A percentile compares a stretch with the other conserved stretches of the same genome.
Conservation (phyloP, 2,329 filamentous ascomycete genomes). For the Fusarium algeriense region DNA sequence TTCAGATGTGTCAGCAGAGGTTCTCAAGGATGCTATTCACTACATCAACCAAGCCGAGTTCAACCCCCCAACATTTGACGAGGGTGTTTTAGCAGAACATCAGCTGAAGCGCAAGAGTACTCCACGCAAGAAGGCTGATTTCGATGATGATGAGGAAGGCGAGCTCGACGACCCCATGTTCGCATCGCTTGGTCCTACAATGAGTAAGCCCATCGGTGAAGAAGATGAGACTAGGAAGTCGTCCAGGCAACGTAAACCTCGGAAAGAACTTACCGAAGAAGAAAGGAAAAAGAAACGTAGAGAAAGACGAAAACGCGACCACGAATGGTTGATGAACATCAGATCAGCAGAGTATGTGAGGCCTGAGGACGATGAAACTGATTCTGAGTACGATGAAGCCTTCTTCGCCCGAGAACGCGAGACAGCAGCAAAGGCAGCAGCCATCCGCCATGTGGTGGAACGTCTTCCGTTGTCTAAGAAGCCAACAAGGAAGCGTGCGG, state of each 20-base stretch:
- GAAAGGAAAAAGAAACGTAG: constrained; percentile 74
- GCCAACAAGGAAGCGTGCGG: constrained; percentile 47
- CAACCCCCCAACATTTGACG: constrained; percentile 80
- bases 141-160: constrained; percentile 77
- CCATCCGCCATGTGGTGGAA: background rate
- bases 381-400: constrained; percentile 74
- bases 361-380: constrained; percentile 89
- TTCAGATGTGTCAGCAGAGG: constrained; percentile 69
- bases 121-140: constrained; percentile 68
- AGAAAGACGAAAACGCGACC: constrained; percentile 73
- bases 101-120: constrained; percentile 80
- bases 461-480: constrained; percentile 42
- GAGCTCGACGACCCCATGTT: constrained; percentile 72
- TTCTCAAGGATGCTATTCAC: constrained; percentile 76
- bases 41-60: constrained; percentile 83
- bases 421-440: constrained; percentile 51
- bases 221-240: constrained; percentile 66
- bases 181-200: constrained; percentile 74
- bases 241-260: constrained; percentile 61
- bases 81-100: constrained; percentile 79
- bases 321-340: constrained; percentile 82
- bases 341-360: constrained; percentile 88
- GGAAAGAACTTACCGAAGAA: constrained; percentile 67
- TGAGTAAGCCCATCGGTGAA: constrained; percentile 64
- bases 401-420: constrained; percentile 81